phyloP scores from a whole-genome alignment of 306 rosid species.

The Macrotyloma uniflorum region DNA sequence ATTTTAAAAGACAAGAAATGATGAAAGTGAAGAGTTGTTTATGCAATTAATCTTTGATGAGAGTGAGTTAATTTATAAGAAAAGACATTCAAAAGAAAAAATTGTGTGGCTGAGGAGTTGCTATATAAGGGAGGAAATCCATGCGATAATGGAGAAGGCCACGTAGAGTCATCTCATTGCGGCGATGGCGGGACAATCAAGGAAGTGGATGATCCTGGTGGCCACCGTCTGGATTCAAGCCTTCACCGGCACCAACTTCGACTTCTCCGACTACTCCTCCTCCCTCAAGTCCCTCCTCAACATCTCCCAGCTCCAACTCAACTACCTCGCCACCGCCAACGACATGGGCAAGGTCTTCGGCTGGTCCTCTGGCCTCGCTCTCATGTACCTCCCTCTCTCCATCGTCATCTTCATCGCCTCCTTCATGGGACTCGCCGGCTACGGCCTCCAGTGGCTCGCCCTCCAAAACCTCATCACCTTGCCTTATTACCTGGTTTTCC shows the following conservation, averaged over 20 bases:
- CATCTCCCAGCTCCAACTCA: conserved; percentile 81
- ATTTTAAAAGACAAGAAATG: no score
- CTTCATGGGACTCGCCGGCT: conserved; percentile 69
- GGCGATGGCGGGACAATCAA: conserved; percentile 66
- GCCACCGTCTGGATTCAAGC: conserved; percentile 95
- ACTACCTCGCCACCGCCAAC: conserved; percentile 83
- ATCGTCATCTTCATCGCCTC: conserved; percentile 75
- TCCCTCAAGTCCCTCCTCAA: conserved; percentile 69
- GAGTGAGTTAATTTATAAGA: no score
- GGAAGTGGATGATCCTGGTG: conserved; percentile 88
- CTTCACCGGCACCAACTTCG: conserved; percentile 91
- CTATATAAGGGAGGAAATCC: background rate
- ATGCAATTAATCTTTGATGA: no score
- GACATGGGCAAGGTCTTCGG: conserved; percentile 87
- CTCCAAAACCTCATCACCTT: conserved; percentile 54
- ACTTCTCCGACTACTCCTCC: conserved; percentile 83
- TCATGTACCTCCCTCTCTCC: conserved; percentile 65
- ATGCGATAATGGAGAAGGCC: background rate
- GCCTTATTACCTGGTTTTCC: conserved; percentile 75
- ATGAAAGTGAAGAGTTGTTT: no score
- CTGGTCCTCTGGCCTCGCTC: conserved; percentile 90
- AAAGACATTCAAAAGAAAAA: no score
- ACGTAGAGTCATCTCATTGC: background rate
- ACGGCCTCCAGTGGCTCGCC: conserved; percentile 89
- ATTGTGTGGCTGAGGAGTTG: background rate